phyloP scores from a whole-genome alignment of 2,329 filamentous ascomycete species.

The Aspergillus flavus region DNA sequence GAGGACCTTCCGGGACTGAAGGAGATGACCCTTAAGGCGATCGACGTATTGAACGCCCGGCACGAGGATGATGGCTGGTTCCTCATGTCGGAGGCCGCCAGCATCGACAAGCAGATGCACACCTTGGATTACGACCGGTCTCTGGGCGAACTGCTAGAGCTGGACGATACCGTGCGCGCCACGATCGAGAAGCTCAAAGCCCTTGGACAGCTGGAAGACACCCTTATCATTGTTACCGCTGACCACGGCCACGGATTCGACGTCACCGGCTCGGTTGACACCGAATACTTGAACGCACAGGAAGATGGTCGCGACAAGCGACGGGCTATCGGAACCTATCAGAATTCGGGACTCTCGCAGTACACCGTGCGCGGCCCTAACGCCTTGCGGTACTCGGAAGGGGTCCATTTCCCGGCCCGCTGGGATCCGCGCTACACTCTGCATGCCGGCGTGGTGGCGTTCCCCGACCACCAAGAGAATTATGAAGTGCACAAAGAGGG shows the following conservation, averaged over 20 bases:
- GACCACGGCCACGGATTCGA: constrained; percentile 90
- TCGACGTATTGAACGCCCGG: constrained; percentile 73
- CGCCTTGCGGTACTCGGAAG: constrained; percentile 66
- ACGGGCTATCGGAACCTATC: constrained; percentile 72
- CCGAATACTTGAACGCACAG: constrained; percentile 70
- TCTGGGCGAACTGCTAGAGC: constrained; percentile 79
- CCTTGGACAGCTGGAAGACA: constrained; percentile 70
- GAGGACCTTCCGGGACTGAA: constrained; percentile 79
- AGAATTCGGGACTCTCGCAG: constrained; percentile 72
- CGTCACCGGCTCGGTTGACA: constrained; percentile 81
- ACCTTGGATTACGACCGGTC: constrained; percentile 81
- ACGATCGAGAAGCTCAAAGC: constrained; percentile 70
- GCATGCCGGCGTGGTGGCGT: constrained; percentile 69
- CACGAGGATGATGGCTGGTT: constrained; percentile 75
- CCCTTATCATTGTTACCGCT: constrained; percentile 78
- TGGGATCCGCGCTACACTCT: constrained; percentile 86
- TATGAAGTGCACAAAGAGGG: constrained; percentile 70
- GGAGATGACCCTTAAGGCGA: constrained; percentile 86
- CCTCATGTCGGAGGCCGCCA: constrained; percentile 84
- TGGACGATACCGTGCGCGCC: constrained; percentile 79
- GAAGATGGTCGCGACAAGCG: constrained; percentile 71
- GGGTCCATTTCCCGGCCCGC: constrained; percentile 76
- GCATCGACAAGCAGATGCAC: constrained; percentile 91
- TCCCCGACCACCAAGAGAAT: constrained; percentile 75
- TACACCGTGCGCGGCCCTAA: constrained; percentile 67